Evolutionary conservation across 495 filamentous ascomycete species (phyloP).

Genomic region (Aspergillus bridgeri): DNA sequence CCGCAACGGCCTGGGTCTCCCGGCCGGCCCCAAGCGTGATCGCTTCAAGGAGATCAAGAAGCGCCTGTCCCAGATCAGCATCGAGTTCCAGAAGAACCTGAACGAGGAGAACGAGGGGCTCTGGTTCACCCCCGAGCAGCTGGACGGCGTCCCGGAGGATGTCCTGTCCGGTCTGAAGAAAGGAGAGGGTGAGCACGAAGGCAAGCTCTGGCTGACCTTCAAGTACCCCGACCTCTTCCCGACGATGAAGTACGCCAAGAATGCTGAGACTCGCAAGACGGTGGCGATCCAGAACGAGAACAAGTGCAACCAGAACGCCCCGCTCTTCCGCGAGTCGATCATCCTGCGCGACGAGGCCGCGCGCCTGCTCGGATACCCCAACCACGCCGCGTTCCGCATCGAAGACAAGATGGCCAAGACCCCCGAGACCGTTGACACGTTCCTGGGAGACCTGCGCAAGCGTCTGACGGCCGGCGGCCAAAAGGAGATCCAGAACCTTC

Average conservation of each 20-base stretch:
- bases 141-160: constrained; percentile 63
- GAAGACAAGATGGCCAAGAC: constrained; percentile 99
- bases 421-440: constrained; percentile 77
- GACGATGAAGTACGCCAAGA: constrained; percentile 59
- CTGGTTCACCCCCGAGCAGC: constrained; percentile 60
- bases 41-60: constrained; percentile 75
- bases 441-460: constrained; percentile 74
- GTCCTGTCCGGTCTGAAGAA: constrained; percentile 62
- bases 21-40: constrained; percentile 57
- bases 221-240: constrained; percentile 70
- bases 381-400: constrained; percentile 87
- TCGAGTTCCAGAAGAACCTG: constrained; percentile 65
- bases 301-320: constrained; percentile 82
- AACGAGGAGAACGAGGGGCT: constrained; percentile 67
- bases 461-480: constrained; percentile 72
- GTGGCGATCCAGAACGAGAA: constrained; percentile 66
- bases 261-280: constrained; percentile 53
- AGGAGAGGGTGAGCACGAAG: constrained; percentile 65
- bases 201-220: constrained; percentile 63
- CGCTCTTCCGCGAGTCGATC: constrained; percentile 83
- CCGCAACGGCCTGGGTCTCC: constrained; percentile 59
- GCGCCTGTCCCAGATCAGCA: constrained; percentile 60
- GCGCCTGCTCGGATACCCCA: constrained; percentile 83
- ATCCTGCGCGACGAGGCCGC: constrained; percentile 90
- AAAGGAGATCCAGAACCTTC: constrained; percentile 69